Conservation (phyloP, 257 asterid genomes). For the Buddleja alternifolia region DNA sequence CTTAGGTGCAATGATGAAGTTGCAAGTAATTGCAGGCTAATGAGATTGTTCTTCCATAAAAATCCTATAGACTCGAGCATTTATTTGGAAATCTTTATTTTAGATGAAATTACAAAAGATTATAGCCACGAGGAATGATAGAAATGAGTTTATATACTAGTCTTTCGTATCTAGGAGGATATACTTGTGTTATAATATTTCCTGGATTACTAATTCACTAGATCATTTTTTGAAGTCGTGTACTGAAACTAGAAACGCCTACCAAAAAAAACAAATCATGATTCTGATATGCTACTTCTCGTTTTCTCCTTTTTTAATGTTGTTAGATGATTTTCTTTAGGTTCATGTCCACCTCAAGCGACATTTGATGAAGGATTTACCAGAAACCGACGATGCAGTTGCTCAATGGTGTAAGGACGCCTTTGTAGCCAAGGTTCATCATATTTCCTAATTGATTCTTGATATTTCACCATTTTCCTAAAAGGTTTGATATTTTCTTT, state of each 20-base stretch:
- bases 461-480: too few species aligned
- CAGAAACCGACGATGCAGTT: constrained; percentile 76
- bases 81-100: too few species aligned
- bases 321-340: constrained; percentile 42
- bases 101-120: too few species aligned
- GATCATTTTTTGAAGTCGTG: neutral
- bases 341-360: constrained; percentile 89
- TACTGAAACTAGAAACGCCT: neutral
- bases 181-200: neutral
- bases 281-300: neutral
- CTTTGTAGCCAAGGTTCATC: constrained; percentile 74
- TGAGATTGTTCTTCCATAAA: neutral
- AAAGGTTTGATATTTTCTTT: neutral
- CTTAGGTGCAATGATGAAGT: neutral
- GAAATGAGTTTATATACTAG: neutral
- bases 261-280: neutral
- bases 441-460: neutral
- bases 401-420: constrained; percentile 92
- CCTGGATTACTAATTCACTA: neutral
- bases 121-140: too few species aligned
- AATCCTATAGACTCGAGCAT: neutral
- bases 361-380: constrained; percentile 79
- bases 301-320: neutral
- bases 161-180: neutral
- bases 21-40: constrained; percentile 10